Conservation (phyloP, 768 basidiomycete species). For the Hypsizygus marmoreus region DNA sequence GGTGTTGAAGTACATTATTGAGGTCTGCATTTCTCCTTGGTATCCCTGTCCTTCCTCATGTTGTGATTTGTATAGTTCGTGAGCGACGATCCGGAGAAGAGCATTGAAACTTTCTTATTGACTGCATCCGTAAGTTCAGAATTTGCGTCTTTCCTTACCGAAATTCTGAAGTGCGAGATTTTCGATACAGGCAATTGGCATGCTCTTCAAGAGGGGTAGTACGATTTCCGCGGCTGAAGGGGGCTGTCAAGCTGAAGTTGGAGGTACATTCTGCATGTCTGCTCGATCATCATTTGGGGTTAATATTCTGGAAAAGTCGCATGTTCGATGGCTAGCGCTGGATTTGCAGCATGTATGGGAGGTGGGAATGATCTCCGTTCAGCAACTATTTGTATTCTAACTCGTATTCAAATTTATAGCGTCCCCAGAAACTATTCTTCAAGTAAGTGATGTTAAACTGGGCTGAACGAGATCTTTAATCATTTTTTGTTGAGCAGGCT, state of each 20-base stretch:
- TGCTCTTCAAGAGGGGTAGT: conserved; percentile 97
- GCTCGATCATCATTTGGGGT: not conserved
- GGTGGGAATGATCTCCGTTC: conserved; percentile 41
- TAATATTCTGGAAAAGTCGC: conserved; percentile 70
- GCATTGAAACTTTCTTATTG: conserved; percentile 84
- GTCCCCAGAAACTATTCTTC: conserved; percentile 79
- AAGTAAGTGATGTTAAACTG: conserved; percentile 41
- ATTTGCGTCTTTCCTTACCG: conserved; percentile 3
- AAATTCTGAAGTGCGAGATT: conserved; percentile 1
- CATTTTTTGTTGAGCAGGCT: conserved; percentile 43
- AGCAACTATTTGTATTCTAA: too few relatives aligned
- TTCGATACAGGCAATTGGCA: conserved; percentile 72
- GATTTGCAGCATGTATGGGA: conserved; percentile 94
- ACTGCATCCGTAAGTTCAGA: conserved; percentile 71
- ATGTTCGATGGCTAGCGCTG: conserved; percentile 94
- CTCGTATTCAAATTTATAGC: too few relatives aligned
- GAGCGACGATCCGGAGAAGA: conserved; percentile 88
- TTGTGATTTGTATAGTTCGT: conserved; percentile 57
- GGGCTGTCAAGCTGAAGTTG: conserved; percentile 94
- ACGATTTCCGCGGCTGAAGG: conserved; percentile 97
- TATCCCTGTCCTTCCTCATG: conserved; percentile 6
- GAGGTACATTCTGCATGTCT: conserved; percentile 49
- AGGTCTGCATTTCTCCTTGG: conserved; percentile 41
- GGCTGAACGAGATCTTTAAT: conserved; percentile 14
- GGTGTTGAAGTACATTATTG: conserved; percentile 86